Evolutionary conservation across 2,329 filamentous ascomycete genomes (phyloP).

Genomic region (Ploettnerulaceae sp.): DNA sequence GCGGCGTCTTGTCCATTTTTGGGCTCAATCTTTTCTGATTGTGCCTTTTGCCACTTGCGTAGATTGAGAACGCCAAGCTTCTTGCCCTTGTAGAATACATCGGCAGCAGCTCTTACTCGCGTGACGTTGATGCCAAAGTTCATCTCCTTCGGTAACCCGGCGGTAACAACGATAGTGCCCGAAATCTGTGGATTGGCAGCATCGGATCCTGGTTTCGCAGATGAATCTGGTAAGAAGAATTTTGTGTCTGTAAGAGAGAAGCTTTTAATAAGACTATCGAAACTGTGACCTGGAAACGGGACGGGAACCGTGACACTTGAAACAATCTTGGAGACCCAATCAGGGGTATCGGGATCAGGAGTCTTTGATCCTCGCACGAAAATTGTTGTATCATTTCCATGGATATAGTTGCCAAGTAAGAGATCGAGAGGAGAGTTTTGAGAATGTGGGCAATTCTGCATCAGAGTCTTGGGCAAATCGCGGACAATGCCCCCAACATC

Average conservation of each 20-base stretch:
- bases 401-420: constrained; percentile 75
- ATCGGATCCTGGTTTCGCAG: constrained; percentile 69
- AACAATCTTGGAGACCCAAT: constrained; percentile 77
- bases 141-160: constrained; percentile 77
- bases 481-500: constrained; percentile 68
- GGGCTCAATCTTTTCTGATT: constrained; percentile 65
- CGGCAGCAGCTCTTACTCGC: constrained; percentile 68
- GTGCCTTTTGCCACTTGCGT: constrained; percentile 76
- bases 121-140: constrained; percentile 79
- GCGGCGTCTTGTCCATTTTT: constrained; percentile 52
- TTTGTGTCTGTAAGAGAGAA: constrained; percentile 83
- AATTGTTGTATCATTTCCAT: constrained; percentile 71
- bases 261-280: constrained; percentile 80
- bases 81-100: constrained; percentile 72
- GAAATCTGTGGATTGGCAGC: constrained; percentile 74
- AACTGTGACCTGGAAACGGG: constrained; percentile 73
- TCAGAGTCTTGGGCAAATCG: constrained; percentile 69
- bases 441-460: constrained; percentile 67
- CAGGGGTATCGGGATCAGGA: constrained; percentile 62
- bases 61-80: constrained; percentile 81
- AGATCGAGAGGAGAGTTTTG: constrained; percentile 78
- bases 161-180: constrained; percentile 73
- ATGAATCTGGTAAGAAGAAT: constrained; percentile 77
- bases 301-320: constrained; percentile 78
- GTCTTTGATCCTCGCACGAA: constrained; percentile 76